phyloP scores from a whole-genome alignment of 1,284 basidiomycete species.

The Apiotrichum mycotoxinovorans region DNA sequence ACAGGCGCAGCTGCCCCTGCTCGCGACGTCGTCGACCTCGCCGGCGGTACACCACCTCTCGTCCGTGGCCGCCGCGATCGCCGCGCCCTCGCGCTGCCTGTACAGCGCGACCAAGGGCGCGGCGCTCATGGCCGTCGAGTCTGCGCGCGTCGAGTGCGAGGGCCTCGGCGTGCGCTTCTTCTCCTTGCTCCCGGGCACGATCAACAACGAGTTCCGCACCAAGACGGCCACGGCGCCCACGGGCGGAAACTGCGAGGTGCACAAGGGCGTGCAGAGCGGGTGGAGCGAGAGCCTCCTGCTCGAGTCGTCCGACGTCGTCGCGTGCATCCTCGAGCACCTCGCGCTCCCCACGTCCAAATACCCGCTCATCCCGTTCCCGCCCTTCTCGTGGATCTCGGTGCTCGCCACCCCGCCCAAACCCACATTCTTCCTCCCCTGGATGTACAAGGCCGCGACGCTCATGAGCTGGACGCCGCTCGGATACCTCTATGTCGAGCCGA shows the following conservation, averaged over 20 bases:
- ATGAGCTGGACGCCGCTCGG: slow-evolving; percentile 41
- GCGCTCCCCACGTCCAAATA: slow-evolving; percentile 33
- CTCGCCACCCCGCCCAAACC: slow-evolving; percentile 36
- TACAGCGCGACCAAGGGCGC: slow-evolving; percentile 83
- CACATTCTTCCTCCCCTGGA: slow-evolving; percentile 41
- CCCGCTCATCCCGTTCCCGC: slow-evolving; percentile 43
- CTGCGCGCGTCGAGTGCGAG: slow-evolving; percentile 58
- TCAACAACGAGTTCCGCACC: slow-evolving; percentile 71
- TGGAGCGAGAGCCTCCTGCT: slow-evolving; percentile 40
- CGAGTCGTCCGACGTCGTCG: slow-evolving; percentile 33
- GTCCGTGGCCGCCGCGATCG: slow-evolving; percentile 72
- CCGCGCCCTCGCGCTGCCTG: slow-evolving; percentile 78
- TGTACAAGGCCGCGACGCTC: slow-evolving; percentile 40
- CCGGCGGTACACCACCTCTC: slow-evolving; percentile 78
- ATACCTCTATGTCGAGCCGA: slow-evolving; percentile 42
- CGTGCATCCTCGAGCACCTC: slow-evolving; percentile 41
- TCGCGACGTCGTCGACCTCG: slow-evolving; percentile 62
- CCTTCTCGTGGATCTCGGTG: slow-evolving; percentile 32
- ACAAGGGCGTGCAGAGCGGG: slow-evolving; percentile 30
- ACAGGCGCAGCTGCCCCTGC: slow-evolving; percentile 64
- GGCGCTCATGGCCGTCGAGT: slow-evolving; percentile 70
- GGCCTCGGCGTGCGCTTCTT: slow-evolving; percentile 49
- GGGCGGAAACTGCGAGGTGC: slow-evolving; percentile 30
- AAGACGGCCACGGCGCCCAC: slow-evolving; percentile 59
- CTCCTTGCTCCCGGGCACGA: slow-evolving; percentile 49